Evolutionary conservation across 1,139 yeast genomes (phyloP).

Genomic region (Candida sp.): DNA sequence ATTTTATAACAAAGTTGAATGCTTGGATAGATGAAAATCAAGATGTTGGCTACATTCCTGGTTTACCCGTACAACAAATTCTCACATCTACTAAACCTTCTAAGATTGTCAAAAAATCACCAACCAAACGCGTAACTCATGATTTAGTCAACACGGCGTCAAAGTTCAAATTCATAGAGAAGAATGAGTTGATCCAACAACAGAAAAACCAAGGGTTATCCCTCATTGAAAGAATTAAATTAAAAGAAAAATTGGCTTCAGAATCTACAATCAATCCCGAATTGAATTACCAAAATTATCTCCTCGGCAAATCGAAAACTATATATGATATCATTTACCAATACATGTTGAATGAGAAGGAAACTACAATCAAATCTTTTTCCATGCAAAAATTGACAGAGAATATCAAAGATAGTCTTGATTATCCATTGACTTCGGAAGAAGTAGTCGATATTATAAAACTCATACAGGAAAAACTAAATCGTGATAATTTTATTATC

Average conservation of each 20-base stretch:
- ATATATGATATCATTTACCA: constrained; percentile 38
- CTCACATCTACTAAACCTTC: constrained; percentile 10
- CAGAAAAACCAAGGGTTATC: constrained; percentile 28
- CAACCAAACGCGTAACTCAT: constrained; percentile 8
- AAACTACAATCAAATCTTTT: constrained; percentile 13
- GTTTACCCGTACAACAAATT: constrained; percentile 5
- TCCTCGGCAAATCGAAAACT: constrained; percentile 38
- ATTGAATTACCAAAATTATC: constrained; percentile 29
- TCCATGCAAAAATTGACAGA: constrained; percentile 23
- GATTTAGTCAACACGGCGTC: constrained; percentile 27
- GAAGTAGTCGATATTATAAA: constrained; percentile 30
- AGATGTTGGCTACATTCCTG: constrained; percentile 7
- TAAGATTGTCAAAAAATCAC: constrained; percentile 18
- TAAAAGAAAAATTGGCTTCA: constrained; percentile 24
- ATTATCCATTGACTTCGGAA: constrained; percentile 25
- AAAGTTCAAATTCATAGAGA: constrained; percentile 27
- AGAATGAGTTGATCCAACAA: constrained; percentile 17
- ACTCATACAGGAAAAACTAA: constrained; percentile 15
- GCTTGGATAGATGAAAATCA: constrained; percentile 47
- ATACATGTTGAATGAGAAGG: constrained; percentile 7
- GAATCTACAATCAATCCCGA: constrained; percentile 23
- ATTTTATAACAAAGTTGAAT: constrained; percentile 58
- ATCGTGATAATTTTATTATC: constrained; percentile 11
- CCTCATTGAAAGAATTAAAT: constrained; percentile 38
- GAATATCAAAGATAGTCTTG: constrained; percentile 32